These are phyloP conservation scores for Penicillium canescens DNA, from an alignment of 495 filamentous ascomycete species.

Conservation along the genomic window DNA sequence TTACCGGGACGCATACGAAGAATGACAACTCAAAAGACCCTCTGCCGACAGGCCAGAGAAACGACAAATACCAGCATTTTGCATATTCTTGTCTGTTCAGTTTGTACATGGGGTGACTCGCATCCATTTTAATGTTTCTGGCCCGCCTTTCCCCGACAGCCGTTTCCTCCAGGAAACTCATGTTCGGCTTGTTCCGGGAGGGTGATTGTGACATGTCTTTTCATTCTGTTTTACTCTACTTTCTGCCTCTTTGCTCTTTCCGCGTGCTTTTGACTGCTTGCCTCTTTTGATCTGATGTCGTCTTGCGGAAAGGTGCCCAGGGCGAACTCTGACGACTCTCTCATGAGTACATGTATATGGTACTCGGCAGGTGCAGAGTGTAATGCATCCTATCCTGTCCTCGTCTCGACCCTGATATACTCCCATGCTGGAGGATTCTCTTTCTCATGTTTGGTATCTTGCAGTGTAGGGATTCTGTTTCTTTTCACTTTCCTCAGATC, in stretches of 20 bases:
- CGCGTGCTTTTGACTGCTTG: conserved; percentile 9
- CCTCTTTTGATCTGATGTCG: conserved; percentile 7
- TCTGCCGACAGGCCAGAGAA: conserved; percentile 35
- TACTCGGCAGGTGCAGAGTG: not conserved
- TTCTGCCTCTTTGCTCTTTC: conserved; percentile 7
- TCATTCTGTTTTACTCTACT: conserved; percentile 9
- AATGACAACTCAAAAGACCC: conserved; percentile 34
- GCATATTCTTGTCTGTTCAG: conserved; percentile 42
- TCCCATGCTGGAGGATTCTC: conserved; percentile 3
- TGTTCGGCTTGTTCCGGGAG: conserved; percentile 5
- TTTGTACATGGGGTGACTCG: conserved; percentile 44
- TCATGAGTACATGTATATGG: not conserved
- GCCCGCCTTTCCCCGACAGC: conserved; percentile 2
- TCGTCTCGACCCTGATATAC: conserved; percentile 6
- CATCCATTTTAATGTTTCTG: conserved; percentile 39
- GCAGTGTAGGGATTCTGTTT: conserved; percentile 10
- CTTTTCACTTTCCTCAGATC: conserved; percentile 14
- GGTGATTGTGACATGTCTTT: conserved; percentile 11
- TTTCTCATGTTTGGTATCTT: conserved; percentile 13
- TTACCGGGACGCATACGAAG: conserved; percentile 37
- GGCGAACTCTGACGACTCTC: not conserved
- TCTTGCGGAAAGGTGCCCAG: conserved; percentile 3
- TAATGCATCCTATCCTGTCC: conserved; percentile 2
- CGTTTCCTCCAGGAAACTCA: conserved; percentile 10
- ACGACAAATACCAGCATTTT: conserved; percentile 47